Percentiles rank a stretch among this genome's conserved stretches.
These are phyloP conservation scores for Penicillium corylophilum DNA, from an alignment of 2,329 filamentous ascomycete genomes.

Conservation along the genomic window DNA sequence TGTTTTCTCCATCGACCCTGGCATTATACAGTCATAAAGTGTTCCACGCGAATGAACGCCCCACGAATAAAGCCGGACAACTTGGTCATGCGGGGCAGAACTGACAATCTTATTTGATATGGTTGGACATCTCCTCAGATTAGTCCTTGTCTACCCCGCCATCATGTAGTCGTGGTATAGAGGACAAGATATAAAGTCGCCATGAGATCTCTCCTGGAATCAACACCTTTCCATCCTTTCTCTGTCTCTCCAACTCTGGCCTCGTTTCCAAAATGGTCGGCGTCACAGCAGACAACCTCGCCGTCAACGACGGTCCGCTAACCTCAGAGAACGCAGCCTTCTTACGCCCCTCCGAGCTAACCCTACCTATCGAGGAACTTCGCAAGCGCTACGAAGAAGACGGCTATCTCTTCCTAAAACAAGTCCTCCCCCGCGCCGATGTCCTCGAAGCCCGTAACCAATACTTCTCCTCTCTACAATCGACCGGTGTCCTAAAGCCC, in stretches of 20 bases:
- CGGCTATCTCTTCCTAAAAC: slow-evolving; percentile 58
- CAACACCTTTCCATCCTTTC: not conserved
- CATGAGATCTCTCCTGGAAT: not conserved
- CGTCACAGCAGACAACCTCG: slow-evolving; percentile 28
- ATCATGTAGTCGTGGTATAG: not conserved
- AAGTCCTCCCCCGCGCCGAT: slow-evolving; percentile 53
- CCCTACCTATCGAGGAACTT: slow-evolving; percentile 50
- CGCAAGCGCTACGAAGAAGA: slow-evolving; percentile 49
- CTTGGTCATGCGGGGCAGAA: slow-evolving; percentile 9
- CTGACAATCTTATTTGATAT: slow-evolving; percentile 1
- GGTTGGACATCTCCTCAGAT: slow-evolving; percentile 7
- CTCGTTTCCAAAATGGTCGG: slow-evolving; percentile 19
- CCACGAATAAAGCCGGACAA: slow-evolving; percentile 2
- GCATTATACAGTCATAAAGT: slow-evolving; percentile 3
- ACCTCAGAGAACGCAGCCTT: slow-evolving; percentile 44
- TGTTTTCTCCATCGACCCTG: not conserved
- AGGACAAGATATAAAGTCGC: slow-evolving; percentile 2
- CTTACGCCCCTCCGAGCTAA: slow-evolving; percentile 45
- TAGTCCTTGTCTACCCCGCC: slow-evolving; percentile 9
- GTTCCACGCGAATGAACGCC: not conserved
- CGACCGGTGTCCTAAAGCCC: slow-evolving; percentile 58
- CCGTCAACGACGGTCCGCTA: slow-evolving; percentile 50
- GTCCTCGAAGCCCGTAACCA: slow-evolving; percentile 52
- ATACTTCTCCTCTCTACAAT: slow-evolving; percentile 56
- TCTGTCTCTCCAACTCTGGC: not conserved